Base-by-base conservation (phyloP, 129 eudicot genomes). In the Scalesia atractyloides region DNA sequence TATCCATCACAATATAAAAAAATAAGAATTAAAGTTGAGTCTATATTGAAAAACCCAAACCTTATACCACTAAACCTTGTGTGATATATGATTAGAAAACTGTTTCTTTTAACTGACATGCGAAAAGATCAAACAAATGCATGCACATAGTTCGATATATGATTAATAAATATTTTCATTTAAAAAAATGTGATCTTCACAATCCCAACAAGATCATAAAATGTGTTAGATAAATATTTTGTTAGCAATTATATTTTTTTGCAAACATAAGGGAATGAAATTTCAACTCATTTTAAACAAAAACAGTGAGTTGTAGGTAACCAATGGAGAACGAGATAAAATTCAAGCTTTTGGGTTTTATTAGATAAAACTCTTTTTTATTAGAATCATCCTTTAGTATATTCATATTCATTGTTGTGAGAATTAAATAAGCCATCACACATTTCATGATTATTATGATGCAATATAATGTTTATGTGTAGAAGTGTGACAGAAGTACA, bases 161-260 rank as follows among this genome's bases (percentile, higher is more conserved):
- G 14, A 60, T 14, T 11, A 60, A 2, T 3, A 60, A 26, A 24
- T 61, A 33, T 18, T 6, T 5, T 24, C n/a, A 30, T 5, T 5
- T 4, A 14, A 15, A 61, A 61, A 14, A 30, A 14, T 24, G 5
- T 4, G 47, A 61, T 61, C 66, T 61, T 15, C 20, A 6, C 13
- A 33, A 7, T 61, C 19, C 66, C 19, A 61, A 61, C 66, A 61
- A 61, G 44, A 61, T 61, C 66, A 61, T 14, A 61, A 61, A 16
- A 33, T 61, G 37, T 61, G 20, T 61, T 61, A 14, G 41, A 9
- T 12, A 8, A 24, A 54, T 19, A 54, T 9, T 19, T 54, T 54
- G 61, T 54, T 54, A 18, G 30, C 18, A 19, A 7, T 2, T 51
- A 5, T 16, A 7, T 16, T 51, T 51, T 17, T 22, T 24, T 51